phyloP scores from a whole-genome alignment of 176 grass and related monocot species.

The Zoysia japonica region DNA sequence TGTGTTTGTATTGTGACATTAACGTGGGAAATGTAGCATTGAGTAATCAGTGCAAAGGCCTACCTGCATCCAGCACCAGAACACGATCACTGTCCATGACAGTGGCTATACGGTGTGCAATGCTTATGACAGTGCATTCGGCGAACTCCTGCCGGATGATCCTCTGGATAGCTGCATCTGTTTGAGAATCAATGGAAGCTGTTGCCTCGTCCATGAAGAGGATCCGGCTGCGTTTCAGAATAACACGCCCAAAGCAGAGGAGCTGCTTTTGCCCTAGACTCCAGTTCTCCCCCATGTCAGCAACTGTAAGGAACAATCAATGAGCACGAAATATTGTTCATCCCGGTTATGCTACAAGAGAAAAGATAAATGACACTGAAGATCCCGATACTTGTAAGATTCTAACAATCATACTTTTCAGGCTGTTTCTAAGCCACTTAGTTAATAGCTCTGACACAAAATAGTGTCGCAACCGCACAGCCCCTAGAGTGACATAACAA shows the following conservation, averaged over 20 bases:
- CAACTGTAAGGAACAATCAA: conserved; percentile 48
- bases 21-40: neutral
- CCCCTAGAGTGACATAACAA: neutral
- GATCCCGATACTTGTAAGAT: neutral
- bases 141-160: conserved; percentile 87
- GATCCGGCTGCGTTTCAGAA: conserved; percentile 73
- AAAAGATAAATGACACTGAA: neutral
- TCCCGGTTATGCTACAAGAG: neutral
- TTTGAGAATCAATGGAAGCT: conserved; percentile 82
- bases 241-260: conserved; percentile 78
- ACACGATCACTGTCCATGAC: conserved; percentile 92
- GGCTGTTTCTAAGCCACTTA: neutral
- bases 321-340: neutral
- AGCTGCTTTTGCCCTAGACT: conserved; percentile 91
- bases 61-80: conserved; percentile 87
- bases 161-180: conserved; percentile 75
- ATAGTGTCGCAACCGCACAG: neutral
- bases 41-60: neutral
- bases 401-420: neutral
- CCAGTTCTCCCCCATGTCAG: conserved; percentile 95
- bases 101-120: conserved; percentile 83
- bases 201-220: conserved; percentile 96
- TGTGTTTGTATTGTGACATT: neutral
- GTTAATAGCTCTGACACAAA: neutral
- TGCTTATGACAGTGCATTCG: conserved; percentile 76